Evolutionary conservation across 768 basidiomycete genomes (phyloP).

Genomic region (Peribolospora kevripleyi): DNA sequence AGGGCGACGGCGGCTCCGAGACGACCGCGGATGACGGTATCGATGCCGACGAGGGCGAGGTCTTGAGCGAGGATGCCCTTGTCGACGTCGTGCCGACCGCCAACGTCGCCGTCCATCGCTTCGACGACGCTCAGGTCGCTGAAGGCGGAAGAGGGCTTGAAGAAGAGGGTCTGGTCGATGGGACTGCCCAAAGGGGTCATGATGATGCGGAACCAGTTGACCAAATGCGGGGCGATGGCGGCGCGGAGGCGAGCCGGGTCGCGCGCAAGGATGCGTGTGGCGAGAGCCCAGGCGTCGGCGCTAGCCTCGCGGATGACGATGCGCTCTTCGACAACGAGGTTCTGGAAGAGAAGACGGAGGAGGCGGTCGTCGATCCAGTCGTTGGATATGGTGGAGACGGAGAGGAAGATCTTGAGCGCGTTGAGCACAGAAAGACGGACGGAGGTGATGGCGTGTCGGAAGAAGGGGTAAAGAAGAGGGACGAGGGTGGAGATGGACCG

Average conservation of each 20-base stretch:
- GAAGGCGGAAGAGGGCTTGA: constrained; percentile 23
- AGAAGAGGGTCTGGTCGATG: constrained; percentile 45
- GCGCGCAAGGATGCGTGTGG: neutral
- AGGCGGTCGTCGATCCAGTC: constrained; percentile 62
- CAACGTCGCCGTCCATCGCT: constrained; percentile 23
- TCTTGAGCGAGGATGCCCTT: constrained; percentile 87
- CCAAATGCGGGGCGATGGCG: neutral
- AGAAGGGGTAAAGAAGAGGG: constrained; percentile 77
- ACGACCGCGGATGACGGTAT: constrained; percentile 53
- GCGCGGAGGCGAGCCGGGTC: neutral
- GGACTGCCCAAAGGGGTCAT: constrained; percentile 74
- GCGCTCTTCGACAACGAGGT: constrained; percentile 75
- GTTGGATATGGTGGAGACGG: constrained; percentile 41
- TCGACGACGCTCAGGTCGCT: constrained; percentile 18
- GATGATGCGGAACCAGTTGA: constrained; percentile 50
- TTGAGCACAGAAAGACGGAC: constrained; percentile 83
- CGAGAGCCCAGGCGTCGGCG: constrained; percentile 36
- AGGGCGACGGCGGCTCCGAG: constrained; percentile 54
- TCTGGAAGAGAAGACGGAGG: constrained; percentile 70
- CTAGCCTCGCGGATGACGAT: constrained; percentile 54
- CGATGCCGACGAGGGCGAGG: constrained; percentile 49
- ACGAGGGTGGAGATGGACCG: constrained; percentile 57
- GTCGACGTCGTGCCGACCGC: constrained; percentile 61
- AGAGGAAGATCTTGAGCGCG: constrained; percentile 66
- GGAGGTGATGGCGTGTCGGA: constrained; percentile 81